Evolutionary conservation across 345 rosid genomes (phyloP).

Genomic region (Chamaenerion angustifolium): DNA sequence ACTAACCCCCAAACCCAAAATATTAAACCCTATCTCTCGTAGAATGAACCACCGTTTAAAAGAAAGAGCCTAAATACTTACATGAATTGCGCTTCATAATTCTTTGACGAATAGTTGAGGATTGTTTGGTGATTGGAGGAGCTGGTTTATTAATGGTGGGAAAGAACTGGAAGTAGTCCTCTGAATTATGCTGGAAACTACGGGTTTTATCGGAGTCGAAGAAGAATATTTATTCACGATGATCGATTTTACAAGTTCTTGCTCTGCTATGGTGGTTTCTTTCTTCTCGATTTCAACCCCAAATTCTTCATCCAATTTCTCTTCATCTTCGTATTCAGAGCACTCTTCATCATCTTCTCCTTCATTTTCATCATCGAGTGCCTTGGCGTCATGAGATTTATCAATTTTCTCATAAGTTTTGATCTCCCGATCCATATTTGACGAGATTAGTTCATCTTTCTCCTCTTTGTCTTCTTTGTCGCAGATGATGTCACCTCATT

Average conservation of each 20-base stretch:
- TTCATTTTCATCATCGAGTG: constrained; percentile 17
- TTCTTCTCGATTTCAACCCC: constrained; percentile 31
- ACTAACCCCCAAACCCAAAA: too few relatives aligned
- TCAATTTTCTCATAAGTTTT: not conserved
- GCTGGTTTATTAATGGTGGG: constrained; percentile 15
- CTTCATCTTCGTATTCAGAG: constrained; percentile 15
- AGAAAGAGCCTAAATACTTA: not conserved
- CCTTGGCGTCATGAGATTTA: too few relatives aligned
- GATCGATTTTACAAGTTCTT: constrained; percentile 10
- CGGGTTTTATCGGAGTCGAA: not conserved
- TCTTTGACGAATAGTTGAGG: constrained; percentile 16
- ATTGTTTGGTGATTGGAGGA: constrained; percentile 4
- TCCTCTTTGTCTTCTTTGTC: constrained; percentile 13
- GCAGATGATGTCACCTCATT: not conserved
- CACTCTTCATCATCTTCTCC: constrained; percentile 19
- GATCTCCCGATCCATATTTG: constrained; percentile 4
- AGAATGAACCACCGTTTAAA: not conserved
- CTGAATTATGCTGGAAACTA: constrained; percentile 17
- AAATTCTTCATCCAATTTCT: constrained; percentile 14
- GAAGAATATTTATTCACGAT: constrained; percentile 15
- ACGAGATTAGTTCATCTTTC: constrained; percentile 36
- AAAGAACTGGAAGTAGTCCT: constrained; percentile 23
- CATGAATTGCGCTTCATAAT: constrained; percentile 14
- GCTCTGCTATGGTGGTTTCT: constrained; percentile 9
- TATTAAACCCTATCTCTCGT: too few relatives aligned